A percentile compares a stretch with the other conserved stretches of the same genome.
Conservation (phyloP, 257 asterid species). For the Solanum clarkiae region DNA sequence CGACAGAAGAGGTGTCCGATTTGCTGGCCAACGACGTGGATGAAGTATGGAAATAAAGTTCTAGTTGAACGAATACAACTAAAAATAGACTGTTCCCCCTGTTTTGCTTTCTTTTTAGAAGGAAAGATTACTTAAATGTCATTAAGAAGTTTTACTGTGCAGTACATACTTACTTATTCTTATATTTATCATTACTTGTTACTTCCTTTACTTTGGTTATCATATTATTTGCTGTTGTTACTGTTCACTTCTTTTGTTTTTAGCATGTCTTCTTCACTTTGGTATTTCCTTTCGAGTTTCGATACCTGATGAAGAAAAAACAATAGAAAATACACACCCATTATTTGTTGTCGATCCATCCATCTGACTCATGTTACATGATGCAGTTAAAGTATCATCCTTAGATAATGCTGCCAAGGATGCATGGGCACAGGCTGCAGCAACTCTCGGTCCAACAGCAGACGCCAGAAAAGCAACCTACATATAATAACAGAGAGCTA, state of each 20-base stretch:
- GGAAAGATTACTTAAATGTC: not conserved
- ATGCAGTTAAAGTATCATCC: slow-evolving; percentile 19
- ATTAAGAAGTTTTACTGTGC: not conserved
- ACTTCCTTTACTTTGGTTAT: not conserved
- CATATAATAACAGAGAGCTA: slow-evolving; percentile 11
- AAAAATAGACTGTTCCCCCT: not conserved
- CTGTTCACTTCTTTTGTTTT: not conserved
- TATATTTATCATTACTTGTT: not conserved
- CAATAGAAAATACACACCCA: slow-evolving; percentile 1
- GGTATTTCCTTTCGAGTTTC: not conserved
- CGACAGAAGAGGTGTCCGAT: not conserved
- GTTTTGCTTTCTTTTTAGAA: not conserved
- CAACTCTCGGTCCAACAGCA: slow-evolving; percentile 92
- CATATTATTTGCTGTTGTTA: not conserved
- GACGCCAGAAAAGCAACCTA: slow-evolving; percentile 94
- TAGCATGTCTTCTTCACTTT: not conserved
- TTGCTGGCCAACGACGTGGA: not conserved
- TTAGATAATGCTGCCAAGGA: slow-evolving; percentile 57
- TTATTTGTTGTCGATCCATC: slow-evolving; percentile 21
- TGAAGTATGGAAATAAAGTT: not conserved
- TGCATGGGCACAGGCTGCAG: slow-evolving; percentile 98
- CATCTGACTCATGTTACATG: slow-evolving; percentile 6
- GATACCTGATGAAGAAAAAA: not conserved
- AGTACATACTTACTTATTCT: not conserved
- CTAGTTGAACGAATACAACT: not conserved